These are phyloP conservation scores for Ceratocystis huliohia DNA, from an alignment of 2,329 filamentous ascomycete species.

Conservation along the genomic window DNA sequence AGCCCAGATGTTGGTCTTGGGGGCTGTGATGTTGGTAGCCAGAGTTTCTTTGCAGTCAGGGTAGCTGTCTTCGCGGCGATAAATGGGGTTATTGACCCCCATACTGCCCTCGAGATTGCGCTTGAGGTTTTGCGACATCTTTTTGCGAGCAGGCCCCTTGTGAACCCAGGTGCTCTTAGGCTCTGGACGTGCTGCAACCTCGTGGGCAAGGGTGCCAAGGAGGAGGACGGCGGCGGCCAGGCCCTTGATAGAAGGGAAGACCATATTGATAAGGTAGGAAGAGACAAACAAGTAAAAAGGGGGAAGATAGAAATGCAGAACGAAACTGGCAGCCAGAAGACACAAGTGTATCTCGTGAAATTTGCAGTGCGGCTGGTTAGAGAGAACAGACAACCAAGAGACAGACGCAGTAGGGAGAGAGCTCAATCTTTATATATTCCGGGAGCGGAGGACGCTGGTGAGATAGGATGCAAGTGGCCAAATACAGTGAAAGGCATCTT, in stretches of 20 bases:
- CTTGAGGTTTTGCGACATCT: slow-evolving; percentile 19
- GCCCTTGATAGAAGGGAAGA: slow-evolving; percentile 5
- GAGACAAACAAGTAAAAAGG: background rate
- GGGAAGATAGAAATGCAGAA: background rate
- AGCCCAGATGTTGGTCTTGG: slow-evolving; percentile 33
- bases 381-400: background rate
- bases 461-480: background rate
- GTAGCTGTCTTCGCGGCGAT: slow-evolving; percentile 6
- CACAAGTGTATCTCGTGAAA: background rate
- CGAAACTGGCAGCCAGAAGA: background rate
- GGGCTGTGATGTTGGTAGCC: slow-evolving; percentile 26
- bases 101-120: slow-evolving; percentile 14
- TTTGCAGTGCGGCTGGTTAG: background rate
- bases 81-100: background rate
- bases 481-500: background rate
- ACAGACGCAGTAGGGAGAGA: background rate
- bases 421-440: background rate
- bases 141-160: slow-evolving; percentile 17
- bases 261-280: background rate
- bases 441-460: background rate
- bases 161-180: slow-evolving; percentile 20
- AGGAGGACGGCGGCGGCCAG: slow-evolving; percentile 9
- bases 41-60: slow-evolving; percentile 18
- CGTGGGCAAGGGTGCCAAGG: slow-evolving; percentile 13
- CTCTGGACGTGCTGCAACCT: slow-evolving; percentile 8